Percentiles rank a stretch among this genome's conserved stretches.
Evolutionary conservation across 768 basidiomycete genomes (phyloP).

Genomic region (Termitomyces sp.): DNA sequence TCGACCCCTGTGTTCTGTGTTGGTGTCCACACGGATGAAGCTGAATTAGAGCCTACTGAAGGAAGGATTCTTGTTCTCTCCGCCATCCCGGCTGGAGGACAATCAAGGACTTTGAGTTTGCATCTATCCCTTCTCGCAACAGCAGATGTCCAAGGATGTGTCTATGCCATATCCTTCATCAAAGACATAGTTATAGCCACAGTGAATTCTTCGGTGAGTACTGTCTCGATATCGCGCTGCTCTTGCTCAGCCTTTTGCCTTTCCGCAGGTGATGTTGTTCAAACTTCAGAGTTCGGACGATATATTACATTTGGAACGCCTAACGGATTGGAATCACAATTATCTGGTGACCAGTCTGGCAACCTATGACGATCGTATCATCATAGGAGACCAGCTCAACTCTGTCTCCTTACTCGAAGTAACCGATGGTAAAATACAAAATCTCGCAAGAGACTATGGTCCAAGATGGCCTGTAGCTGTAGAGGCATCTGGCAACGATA

Average conservation of each 20-base stretch:
- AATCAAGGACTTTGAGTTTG: constrained; percentile 19
- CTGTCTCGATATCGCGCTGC: no score
- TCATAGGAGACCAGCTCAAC: constrained; percentile 78
- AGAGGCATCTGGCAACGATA: constrained; percentile 49
- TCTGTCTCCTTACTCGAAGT: constrained; percentile 71
- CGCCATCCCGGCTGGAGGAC: constrained; percentile 22
- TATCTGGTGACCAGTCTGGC: constrained; percentile 72
- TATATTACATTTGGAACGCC: constrained; percentile 28
- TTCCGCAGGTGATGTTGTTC: constrained; percentile 40
- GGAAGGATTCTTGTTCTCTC: constrained; percentile 64
- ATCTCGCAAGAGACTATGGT: constrained; percentile 69
- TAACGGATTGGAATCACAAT: constrained; percentile 75
- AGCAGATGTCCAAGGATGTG: constrained; percentile 54
- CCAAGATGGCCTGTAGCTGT: constrained; percentile 72
- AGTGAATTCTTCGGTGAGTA: constrained; percentile 71
- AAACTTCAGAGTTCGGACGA: constrained; percentile 23
- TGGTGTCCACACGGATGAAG: constrained; percentile 41
- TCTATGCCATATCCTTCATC: constrained; percentile 56
- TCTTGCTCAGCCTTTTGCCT: not conserved
- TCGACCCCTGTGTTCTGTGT: constrained; percentile 43
- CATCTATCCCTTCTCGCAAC: constrained; percentile 40
- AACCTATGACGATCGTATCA: constrained; percentile 46
- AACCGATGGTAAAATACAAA: constrained; percentile 36
- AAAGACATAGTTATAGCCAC: constrained; percentile 59
- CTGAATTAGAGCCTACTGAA: constrained; percentile 45